phyloP scores from a whole-genome alignment of 306 rosid species.

The Quercus ilex region DNA sequence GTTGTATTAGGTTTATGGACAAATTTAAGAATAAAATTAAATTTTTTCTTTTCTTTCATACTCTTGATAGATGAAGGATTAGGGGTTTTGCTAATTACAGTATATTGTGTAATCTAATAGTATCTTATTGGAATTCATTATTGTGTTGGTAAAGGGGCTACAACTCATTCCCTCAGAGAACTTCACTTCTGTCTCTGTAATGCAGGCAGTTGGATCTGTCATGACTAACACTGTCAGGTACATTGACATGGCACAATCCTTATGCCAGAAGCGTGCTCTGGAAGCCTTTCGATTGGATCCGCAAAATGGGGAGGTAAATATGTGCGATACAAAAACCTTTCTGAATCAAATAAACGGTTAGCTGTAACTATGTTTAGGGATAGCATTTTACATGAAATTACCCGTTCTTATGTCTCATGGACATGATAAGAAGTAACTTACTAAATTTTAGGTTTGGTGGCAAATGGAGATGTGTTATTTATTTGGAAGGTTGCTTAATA shows the following conservation, averaged over 20 bases:
- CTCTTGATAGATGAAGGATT: not conserved
- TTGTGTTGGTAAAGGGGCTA: constrained; percentile 57
- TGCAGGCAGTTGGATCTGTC: constrained; percentile 97
- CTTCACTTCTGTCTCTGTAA: constrained; percentile 87
- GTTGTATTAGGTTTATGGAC: not conserved
- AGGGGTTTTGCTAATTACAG: not conserved
- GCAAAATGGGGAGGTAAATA: constrained; percentile 97
- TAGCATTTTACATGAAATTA: not conserved
- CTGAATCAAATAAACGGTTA: not conserved
- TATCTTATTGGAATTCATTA: not conserved
- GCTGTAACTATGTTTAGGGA: not conserved
- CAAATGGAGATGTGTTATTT: not conserved
- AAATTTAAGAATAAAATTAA: not conserved
- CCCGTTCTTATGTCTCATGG: not conserved
- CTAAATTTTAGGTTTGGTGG: not conserved
- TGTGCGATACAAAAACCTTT: not conserved
- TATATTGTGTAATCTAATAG: not conserved
- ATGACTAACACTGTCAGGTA: constrained; percentile 95
- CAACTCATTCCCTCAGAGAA: constrained; percentile 97
- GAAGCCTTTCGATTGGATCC: constrained; percentile 97
- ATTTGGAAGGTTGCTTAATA: not conserved
- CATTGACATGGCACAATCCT: constrained; percentile 98
- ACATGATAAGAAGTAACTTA: not conserved
- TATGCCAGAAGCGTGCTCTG: constrained; percentile 97
- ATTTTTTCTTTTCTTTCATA: not conserved